These are phyloP conservation scores for Tulasnella calospora DNA, from an alignment of 768 basidiomycete genomes.

Conservation along the genomic window DNA sequence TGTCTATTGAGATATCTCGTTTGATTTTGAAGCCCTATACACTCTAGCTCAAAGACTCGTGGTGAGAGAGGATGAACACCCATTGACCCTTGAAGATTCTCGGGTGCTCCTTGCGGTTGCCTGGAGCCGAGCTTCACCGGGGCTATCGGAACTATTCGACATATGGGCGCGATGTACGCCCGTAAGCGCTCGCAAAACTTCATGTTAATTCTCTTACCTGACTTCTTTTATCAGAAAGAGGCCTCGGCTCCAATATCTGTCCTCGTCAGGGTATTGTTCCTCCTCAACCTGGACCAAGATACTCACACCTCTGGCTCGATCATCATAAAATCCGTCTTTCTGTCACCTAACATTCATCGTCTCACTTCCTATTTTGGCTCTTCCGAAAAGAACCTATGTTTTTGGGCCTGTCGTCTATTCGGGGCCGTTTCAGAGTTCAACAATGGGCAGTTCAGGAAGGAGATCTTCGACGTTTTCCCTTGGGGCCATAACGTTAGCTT, in stretches of 20 bases:
- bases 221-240: background rate
- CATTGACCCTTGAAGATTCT: background rate
- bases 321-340: conserved; percentile 57
- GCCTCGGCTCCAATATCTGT: background rate
- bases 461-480: conserved; percentile 61
- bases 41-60: background rate
- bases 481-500: conserved; percentile 68
- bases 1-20: background rate
- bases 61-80: background rate
- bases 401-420: conserved; percentile 62
- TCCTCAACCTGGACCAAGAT: conserved; percentile 64
- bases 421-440: conserved; percentile 58
- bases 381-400: conserved; percentile 58
- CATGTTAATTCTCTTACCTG: background rate
- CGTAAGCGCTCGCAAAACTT: background rate
- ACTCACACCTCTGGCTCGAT: conserved; percentile 59
- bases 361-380: conserved; percentile 61
- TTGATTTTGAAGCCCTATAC: background rate
- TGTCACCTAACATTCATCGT: conserved; percentile 50
- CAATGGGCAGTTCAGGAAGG: conserved; percentile 59
- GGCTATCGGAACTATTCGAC: background rate
- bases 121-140: background rate
- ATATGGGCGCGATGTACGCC: background rate
- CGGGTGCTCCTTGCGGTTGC: background rate
- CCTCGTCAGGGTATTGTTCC: conserved; percentile 41